Conservation (phyloP, 2,329 filamentous ascomycete species). For the Emergomyces orientalis region DNA sequence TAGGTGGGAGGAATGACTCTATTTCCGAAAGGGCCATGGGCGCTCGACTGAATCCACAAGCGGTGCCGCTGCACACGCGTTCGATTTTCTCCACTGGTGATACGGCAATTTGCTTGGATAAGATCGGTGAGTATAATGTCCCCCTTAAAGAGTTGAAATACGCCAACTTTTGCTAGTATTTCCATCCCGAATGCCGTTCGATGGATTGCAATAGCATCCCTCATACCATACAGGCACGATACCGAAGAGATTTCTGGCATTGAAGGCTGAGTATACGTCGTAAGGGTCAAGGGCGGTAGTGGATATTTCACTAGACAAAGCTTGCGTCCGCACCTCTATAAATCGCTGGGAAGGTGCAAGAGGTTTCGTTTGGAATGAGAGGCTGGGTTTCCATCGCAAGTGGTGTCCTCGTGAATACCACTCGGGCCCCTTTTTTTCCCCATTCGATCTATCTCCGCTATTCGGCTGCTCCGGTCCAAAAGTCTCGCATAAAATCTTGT, state of each 20-base stretch:
- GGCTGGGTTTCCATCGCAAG: neutral
- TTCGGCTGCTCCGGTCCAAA: neutral
- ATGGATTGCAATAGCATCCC: neutral
- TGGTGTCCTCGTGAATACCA: neutral
- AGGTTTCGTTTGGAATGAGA: too few relatives aligned
- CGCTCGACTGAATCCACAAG: conserved; percentile 58
- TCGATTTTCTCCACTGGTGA: conserved; percentile 59
- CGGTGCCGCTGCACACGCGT: conserved; percentile 51
- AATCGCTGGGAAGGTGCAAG: too few relatives aligned
- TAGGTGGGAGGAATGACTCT: conserved; percentile 60
- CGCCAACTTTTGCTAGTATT: neutral
- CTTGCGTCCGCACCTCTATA: conserved; percentile 58
- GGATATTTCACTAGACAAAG: conserved; percentile 60
- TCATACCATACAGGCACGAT: conserved; percentile 45
- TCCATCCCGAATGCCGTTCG: neutral
- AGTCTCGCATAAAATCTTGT: neutral
- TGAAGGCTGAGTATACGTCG: conserved; percentile 48
- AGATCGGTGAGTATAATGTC: conserved; percentile 29
- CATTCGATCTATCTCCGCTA: neutral
- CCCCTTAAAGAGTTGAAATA: neutral
- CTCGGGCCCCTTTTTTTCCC: neutral
- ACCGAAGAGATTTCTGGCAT: conserved; percentile 55
- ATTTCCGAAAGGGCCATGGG: conserved; percentile 55
- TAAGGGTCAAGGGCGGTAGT: conserved; percentile 53
- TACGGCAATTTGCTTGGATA: conserved; percentile 59